Evolutionary conservation across 78 protist genomes (phyloP), one percentile per base, ranked within the genome.

Genomic region (Cavenderia fasciculata): DNA sequence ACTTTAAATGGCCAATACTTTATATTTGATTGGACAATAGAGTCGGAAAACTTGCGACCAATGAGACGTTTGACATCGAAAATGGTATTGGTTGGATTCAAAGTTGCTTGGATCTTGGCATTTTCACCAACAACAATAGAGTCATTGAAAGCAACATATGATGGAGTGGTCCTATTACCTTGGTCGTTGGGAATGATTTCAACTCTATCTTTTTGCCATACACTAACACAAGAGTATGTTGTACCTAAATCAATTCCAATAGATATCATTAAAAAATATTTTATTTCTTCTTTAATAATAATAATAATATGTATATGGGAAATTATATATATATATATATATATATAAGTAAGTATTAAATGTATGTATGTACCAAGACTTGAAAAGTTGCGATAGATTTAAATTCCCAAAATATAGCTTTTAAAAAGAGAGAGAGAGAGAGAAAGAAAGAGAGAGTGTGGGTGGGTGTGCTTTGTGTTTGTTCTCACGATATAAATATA

Each of bases 241-340:
- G 98, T 96, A 7, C 98, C 98, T 2, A 96, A 75, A 57, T 96
- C 98, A 78, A 96, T 94, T 7, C 98, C 98, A 59, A 96, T 73
- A n/a, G n/a, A n/a, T n/a, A n/a, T n/a, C n/a, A n/a, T n/a, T n/a
- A n/a, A n/a, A n/a, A n/a, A n/a, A n/a, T n/a, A n/a, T n/a, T n/a
- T n/a, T n/a, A n/a, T n/a, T n/a, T n/a, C n/a, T n/a, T n/a, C n/a
- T n/a, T n/a, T n/a, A n/a, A n/a, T n/a, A n/a, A n/a, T n/a, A n/a
- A n/a, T n/a, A n/a, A n/a, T n/a, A n/a, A n/a, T n/a, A n/a, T n/a
- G n/a, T n/a, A n/a, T n/a, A n/a, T n/a, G n/a, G n/a, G n/a, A n/a
- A n/a, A n/a, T n/a, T n/a, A n/a, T n/a, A n/a, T n/a, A n/a, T n/a
- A n/a, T n/a, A n/a, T n/a, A n/a, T n/a, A n/a, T n/a, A n/a, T n/a